Conservation (phyloP, 306 rosid genomes). For the Gleditsia sinensis region DNA sequence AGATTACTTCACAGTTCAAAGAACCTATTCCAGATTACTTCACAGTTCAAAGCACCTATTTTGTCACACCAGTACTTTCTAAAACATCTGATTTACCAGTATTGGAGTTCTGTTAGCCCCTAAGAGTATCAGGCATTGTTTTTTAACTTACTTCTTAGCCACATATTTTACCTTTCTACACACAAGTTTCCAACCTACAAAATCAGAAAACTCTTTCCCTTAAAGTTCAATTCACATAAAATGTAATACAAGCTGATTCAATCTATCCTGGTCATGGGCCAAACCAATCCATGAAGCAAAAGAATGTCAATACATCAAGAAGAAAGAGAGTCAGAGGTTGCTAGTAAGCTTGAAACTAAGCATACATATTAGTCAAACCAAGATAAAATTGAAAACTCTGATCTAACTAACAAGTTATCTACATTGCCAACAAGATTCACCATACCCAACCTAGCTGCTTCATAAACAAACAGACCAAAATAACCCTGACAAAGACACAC, state of each 20-base stretch:
- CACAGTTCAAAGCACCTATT: no score
- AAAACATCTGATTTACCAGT: background rate
- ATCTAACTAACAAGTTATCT: slow-evolving; percentile 1
- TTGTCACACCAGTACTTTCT: background rate
- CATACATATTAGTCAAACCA: slow-evolving; percentile 6
- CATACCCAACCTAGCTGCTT: slow-evolving; percentile 23
- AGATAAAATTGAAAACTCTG: slow-evolving; percentile 18
- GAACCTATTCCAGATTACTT: no score
- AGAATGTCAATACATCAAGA: slow-evolving; percentile 9
- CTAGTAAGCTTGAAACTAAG: background rate
- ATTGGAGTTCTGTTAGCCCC: background rate
- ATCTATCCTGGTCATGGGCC: background rate
- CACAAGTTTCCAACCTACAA: background rate
- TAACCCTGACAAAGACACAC: background rate
- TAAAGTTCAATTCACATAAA: no score
- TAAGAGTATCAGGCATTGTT: background rate
- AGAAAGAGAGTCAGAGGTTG: background rate
- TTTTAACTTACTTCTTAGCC: background rate
- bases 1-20: background rate
- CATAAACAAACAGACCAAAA: slow-evolving; percentile 1
- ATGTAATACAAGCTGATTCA: background rate
- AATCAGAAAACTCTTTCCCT: background rate
- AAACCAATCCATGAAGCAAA: slow-evolving; percentile 4
- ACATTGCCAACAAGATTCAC: slow-evolving; percentile 21
- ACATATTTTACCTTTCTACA: background rate